Evolutionary conservation across 2,329 filamentous ascomycete genomes (phyloP).

Genomic region (Penicillium sp.): DNA sequence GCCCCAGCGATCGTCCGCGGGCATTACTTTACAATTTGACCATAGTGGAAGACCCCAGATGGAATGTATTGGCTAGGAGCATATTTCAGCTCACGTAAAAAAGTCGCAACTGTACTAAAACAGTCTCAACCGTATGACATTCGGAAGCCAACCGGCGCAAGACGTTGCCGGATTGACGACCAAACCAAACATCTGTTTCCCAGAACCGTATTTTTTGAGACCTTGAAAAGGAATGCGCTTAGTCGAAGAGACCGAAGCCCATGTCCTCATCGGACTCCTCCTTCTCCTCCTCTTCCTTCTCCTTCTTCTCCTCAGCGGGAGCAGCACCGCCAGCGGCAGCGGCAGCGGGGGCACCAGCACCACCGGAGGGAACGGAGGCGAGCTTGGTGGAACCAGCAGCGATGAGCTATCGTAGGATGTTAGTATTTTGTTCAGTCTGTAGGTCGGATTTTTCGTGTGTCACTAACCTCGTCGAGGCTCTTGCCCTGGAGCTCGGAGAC

Average conservation of each 20-base stretch:
- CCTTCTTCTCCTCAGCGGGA: slow-evolving; percentile 77
- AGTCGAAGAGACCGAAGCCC: slow-evolving; percentile 74
- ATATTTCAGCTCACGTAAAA: slow-evolving; percentile 36
- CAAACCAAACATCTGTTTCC: slow-evolving; percentile 53
- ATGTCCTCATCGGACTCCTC: slow-evolving; percentile 73
- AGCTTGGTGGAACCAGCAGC: slow-evolving; percentile 88
- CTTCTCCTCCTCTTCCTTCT: slow-evolving; percentile 55
- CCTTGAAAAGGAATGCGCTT: slow-evolving; percentile 34
- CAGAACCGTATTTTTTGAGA: slow-evolving; percentile 62
- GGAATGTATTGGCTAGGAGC: slow-evolving; percentile 39
- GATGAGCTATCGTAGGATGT: slow-evolving; percentile 69
- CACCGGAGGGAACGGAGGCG: slow-evolving; percentile 93
- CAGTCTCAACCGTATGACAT: slow-evolving; percentile 33
- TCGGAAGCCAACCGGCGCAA: slow-evolving; percentile 31
- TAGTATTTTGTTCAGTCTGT: slow-evolving; percentile 15
- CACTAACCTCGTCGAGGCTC: slow-evolving; percentile 82
- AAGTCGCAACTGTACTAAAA: slow-evolving; percentile 41
- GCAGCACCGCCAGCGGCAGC: slow-evolving; percentile 70
- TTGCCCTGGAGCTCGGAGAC: slow-evolving; percentile 70
- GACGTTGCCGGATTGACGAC: slow-evolving; percentile 32
- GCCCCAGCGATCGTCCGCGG: neutral
- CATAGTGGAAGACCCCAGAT: slow-evolving; percentile 34
- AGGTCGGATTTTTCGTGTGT: neutral
- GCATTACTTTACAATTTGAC: neutral
- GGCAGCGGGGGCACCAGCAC: slow-evolving; percentile 63